Evolutionary conservation across 2,329 filamentous ascomycete genomes (phyloP).

Genomic region (Hypocreales sp.): DNA sequence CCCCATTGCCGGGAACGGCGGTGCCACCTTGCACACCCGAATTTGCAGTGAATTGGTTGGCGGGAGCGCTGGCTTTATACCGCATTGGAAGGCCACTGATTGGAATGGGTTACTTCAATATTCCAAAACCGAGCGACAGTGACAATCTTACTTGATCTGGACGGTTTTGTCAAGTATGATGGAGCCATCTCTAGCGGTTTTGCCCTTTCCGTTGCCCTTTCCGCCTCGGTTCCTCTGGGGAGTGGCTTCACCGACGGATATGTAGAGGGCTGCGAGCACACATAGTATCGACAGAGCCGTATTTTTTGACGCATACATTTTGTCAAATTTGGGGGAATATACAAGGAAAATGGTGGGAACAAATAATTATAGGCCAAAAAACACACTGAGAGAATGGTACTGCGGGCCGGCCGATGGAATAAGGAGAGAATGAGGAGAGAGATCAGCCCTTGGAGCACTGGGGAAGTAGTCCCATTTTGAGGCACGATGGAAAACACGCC

Average conservation of each 20-base stretch:
- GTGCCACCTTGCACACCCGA: constrained; percentile 31
- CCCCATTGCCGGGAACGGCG: constrained; percentile 12
- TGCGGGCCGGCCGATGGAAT: constrained; percentile 1
- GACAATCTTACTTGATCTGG: constrained; percentile 29
- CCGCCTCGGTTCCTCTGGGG: constrained; percentile 2
- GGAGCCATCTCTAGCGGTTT: constrained; percentile 34
- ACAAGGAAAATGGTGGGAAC: not conserved
- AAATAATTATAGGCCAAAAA: not conserved
- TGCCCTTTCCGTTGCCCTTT: not conserved
- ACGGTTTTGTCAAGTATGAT: constrained; percentile 39
- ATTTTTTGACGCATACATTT: not conserved
- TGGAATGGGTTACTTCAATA: not conserved
- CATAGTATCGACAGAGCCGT: not conserved
- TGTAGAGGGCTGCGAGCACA: constrained; percentile 1
- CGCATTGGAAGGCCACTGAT: constrained; percentile 34
- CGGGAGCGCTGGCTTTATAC: constrained; percentile 39
- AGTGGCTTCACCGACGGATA: constrained; percentile 1
- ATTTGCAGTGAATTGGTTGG: constrained; percentile 32
- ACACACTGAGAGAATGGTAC: not conserved
- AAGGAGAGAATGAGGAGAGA: not conserved
- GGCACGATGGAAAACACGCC: no score
- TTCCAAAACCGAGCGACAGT: no score
- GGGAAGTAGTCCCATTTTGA: no score
- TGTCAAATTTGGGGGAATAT: not conserved
- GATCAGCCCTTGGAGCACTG: no score